A percentile compares a stretch with the other conserved stretches of the same genome.
phyloP scores from a whole-genome alignment of 495 filamentous ascomycete species.

The Penicillium psychrofluorescens region DNA sequence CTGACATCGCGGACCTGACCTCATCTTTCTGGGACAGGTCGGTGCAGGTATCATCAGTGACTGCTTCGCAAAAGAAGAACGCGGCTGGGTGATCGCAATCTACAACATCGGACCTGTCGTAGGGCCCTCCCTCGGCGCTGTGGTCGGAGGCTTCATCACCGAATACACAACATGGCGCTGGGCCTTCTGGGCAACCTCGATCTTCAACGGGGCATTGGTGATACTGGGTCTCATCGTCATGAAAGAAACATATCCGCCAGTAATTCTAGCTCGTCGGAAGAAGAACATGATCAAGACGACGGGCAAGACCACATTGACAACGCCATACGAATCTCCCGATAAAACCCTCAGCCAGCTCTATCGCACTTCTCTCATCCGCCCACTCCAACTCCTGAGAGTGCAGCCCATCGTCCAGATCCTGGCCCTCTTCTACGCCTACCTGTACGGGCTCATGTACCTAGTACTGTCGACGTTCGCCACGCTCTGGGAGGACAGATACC shows the following conservation, averaged over 20 bases:
- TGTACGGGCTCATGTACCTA: constrained; percentile 56
- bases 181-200: constrained; percentile 44
- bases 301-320: neutral
- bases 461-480: constrained; percentile 47
- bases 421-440: constrained; percentile 36
- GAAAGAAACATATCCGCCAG: constrained; percentile 49
- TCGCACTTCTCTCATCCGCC: neutral
- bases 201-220: constrained; percentile 43
- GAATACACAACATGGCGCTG: constrained; percentile 52
- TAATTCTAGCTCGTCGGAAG: constrained; percentile 8
- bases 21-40: constrained; percentile 3
- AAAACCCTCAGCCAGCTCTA: neutral
- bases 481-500: constrained; percentile 43
- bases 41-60: constrained; percentile 18
- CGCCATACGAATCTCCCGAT: neutral
- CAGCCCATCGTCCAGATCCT: constrained; percentile 37
- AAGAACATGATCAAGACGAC: neutral
- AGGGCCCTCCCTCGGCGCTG: constrained; percentile 43
- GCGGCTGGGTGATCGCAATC: constrained; percentile 46
- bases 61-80: constrained; percentile 36
- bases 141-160: constrained; percentile 44
- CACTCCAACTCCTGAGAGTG: neutral
- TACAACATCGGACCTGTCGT: constrained; percentile 46
- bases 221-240: constrained; percentile 45
- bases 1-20: neutral